Percentiles rank a stretch among this genome's conserved stretches.
Conservation (phyloP, 2,329 filamentous ascomycete genomes). For the Paramyrothecium roridum region DNA sequence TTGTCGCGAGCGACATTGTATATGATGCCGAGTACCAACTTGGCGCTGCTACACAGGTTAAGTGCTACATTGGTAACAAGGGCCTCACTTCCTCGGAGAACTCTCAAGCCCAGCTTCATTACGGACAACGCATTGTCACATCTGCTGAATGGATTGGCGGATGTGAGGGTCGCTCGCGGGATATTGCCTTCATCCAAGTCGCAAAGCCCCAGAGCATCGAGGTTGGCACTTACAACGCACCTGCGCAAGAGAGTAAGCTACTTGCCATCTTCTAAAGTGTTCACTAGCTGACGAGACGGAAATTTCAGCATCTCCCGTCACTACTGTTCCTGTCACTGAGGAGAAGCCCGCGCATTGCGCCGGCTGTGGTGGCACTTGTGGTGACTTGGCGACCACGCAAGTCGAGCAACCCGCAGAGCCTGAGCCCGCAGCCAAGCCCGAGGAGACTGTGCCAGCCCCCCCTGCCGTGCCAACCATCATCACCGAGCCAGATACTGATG, state of each 20-base stretch:
- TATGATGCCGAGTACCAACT: slow-evolving; percentile 3
- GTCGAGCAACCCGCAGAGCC: neutral
- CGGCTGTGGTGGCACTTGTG: neutral
- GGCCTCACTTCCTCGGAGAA: neutral
- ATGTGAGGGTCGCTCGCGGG: slow-evolving; percentile 1
- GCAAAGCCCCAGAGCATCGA: slow-evolving; percentile 6
- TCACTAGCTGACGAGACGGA: neutral
- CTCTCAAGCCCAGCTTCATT: neutral
- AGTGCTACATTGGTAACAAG: neutral
- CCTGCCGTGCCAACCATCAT: neutral
- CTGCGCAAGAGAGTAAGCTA: slow-evolving; percentile 2
- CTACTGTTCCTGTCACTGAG: neutral
- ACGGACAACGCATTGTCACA: slow-evolving; percentile 4
- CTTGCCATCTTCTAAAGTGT: neutral
- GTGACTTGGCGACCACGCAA: neutral
- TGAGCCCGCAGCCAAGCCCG: neutral
- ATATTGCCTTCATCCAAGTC: slow-evolving; percentile 9
- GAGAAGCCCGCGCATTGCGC: neutral
- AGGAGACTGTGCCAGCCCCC: neutral
- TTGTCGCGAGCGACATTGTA: neutral
- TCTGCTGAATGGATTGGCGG: slow-evolving; percentile 7
- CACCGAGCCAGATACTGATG: neutral
- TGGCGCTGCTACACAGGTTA: slow-evolving; percentile 1
- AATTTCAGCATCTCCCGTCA: neutral
- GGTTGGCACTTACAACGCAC: slow-evolving; percentile 3